These are phyloP conservation scores for Chaetomiaceae sp. DNA, from an alignment of 2,329 filamentous ascomycete species.

Conservation along the genomic window DNA sequence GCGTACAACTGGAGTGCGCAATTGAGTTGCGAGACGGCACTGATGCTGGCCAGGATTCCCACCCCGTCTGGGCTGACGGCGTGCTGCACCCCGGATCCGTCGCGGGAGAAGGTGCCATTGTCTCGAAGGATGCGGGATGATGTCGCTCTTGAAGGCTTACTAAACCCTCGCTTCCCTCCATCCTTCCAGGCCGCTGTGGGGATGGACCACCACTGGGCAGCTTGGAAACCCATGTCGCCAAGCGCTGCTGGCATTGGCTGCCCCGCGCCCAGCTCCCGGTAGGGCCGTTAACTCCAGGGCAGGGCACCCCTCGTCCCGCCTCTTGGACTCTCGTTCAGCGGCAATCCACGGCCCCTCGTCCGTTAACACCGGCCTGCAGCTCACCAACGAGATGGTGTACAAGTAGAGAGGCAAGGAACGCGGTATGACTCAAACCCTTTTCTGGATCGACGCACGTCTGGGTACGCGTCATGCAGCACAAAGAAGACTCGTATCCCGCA, in stretches of 20 bases:
- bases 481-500: too few relatives aligned
- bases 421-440: too few relatives aligned
- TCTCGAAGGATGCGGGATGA: not conserved
- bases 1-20: too few relatives aligned
- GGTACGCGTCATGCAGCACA: too few relatives aligned
- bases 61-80: not conserved
- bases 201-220: slow-evolving; percentile 3
- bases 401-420: too few relatives aligned
- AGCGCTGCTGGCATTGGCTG: slow-evolving; percentile 4
- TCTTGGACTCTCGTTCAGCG: not conserved
- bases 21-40: not conserved
- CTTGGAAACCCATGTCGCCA: slow-evolving; percentile 10
- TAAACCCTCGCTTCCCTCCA: too few relatives aligned
- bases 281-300: slow-evolving; percentile 16
- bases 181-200: too few relatives aligned
- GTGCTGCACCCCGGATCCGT: not conserved
- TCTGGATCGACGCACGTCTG: too few relatives aligned
- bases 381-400: too few relatives aligned
- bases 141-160: not conserved
- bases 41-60: not conserved
- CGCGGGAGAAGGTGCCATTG: not conserved
- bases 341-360: not conserved
- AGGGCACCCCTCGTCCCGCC: too few relatives aligned
- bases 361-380: not conserved
- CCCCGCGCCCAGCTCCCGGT: not conserved